A percentile compares a stretch with the other conserved stretches of the same genome.
phyloP scores from a whole-genome alignment of 169 alveolate species.

The Plasmodium inui region DNA sequence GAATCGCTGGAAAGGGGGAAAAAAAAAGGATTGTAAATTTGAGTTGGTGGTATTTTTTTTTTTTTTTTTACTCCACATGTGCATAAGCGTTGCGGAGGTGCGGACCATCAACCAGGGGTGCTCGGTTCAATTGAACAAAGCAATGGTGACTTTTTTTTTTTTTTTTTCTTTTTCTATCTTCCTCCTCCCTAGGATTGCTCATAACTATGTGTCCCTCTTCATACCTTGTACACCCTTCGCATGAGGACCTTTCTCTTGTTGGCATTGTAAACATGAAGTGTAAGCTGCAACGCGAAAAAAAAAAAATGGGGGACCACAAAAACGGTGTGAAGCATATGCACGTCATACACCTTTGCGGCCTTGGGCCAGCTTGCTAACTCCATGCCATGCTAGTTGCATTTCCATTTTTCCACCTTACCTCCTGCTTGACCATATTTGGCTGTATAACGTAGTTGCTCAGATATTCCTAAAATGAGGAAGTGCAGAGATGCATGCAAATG shows the following conservation, averaged over 20 bases:
- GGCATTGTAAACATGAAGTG: slow-evolving; percentile 19
- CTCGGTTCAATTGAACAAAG: neutral
- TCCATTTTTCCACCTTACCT: slow-evolving; percentile 9
- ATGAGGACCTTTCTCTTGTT: slow-evolving; percentile 7
- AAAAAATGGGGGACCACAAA: neutral
- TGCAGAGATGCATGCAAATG: neutral
- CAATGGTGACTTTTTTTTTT: neutral
- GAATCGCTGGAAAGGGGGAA: slow-evolving; percentile 36
- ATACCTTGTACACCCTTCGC: slow-evolving; percentile 63
- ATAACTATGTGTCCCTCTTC: neutral
- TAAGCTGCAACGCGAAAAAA: slow-evolving; percentile 5
- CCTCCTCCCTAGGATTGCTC: neutral
- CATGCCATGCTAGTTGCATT: neutral
- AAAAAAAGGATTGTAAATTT: neutral
- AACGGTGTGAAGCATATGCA: neutral
- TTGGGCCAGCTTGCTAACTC: neutral
- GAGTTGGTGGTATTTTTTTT: neutral
- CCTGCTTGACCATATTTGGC: slow-evolving; percentile 11
- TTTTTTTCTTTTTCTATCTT: neutral
- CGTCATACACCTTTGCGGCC: neutral
- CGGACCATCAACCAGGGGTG: neutral
- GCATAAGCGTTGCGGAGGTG: neutral
- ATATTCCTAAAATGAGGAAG: slow-evolving; percentile 10
- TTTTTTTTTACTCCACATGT: neutral
- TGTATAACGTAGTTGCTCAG: slow-evolving; percentile 28